A percentile compares a stretch with the other conserved stretches of the same genome.
These are phyloP conservation scores for Aphanomyces invadans DNA, from an alignment of 352 stramenopile species.

Conservation along the genomic window DNA sequence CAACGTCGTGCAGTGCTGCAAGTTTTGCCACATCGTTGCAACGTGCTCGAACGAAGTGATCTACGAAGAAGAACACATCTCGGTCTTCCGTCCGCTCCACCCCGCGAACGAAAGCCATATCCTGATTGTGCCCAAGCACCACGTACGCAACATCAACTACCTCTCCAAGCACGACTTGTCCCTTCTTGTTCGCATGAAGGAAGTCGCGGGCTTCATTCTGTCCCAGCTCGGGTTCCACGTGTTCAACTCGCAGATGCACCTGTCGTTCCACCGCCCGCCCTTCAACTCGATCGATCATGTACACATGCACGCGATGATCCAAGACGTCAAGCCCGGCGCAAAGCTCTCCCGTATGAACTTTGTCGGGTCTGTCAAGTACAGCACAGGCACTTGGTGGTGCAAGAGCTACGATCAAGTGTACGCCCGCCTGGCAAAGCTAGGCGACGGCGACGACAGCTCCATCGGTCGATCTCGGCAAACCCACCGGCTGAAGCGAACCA, in stretches of 20 bases:
- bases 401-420: slow-evolving; percentile 70
- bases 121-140: slow-evolving; percentile 68
- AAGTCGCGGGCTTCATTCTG: slow-evolving; percentile 52
- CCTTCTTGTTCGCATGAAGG: slow-evolving; percentile 61
- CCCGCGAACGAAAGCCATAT: slow-evolving; percentile 68
- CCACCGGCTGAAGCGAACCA: neutral
- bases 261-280: slow-evolving; percentile 74
- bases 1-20: slow-evolving; percentile 59
- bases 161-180: slow-evolving; percentile 48
- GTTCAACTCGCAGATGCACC: slow-evolving; percentile 39
- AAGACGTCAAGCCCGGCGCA: slow-evolving; percentile 40
- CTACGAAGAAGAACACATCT: slow-evolving; percentile 70
- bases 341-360: slow-evolving; percentile 24
- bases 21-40: slow-evolving; percentile 78
- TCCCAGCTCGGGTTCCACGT: slow-evolving; percentile 16
- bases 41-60: slow-evolving; percentile 57
- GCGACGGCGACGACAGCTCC: neutral
- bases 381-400: slow-evolving; percentile 82
- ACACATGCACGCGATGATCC: slow-evolving; percentile 82
- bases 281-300: slow-evolving; percentile 89
- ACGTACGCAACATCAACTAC: slow-evolving; percentile 82
- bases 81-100: slow-evolving; percentile 64
- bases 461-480: neutral
- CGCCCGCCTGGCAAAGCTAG: neutral
- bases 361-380: slow-evolving; percentile 75